Percentiles rank a stretch among this genome's conserved stretches.
Conservation (phyloP, 2,329 filamentous ascomycete genomes). For the Samsoniella hepiali region DNA sequence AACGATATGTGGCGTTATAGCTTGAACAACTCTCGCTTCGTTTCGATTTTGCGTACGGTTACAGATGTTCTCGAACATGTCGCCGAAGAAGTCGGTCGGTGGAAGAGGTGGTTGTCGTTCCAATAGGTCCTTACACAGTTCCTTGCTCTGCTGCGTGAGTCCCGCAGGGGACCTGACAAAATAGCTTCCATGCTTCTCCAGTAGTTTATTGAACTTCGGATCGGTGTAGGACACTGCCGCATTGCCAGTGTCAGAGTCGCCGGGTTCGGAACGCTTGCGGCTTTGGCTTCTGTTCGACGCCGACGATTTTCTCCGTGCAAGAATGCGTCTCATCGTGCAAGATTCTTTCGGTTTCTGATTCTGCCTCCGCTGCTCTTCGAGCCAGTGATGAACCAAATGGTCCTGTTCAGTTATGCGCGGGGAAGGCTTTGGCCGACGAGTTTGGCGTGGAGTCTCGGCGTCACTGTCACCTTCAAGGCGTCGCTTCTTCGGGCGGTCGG, state of each 20-base stretch:
- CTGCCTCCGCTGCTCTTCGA: neutral
- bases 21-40: neutral
- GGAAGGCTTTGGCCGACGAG: neutral
- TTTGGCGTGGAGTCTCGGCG: neutral
- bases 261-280: neutral
- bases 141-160: neutral
- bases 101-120: neutral
- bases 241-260: neutral
- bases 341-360: too few relatives aligned
- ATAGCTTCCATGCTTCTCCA: slow-evolving; percentile 1
- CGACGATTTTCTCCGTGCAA: neutral
- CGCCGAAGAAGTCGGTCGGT: neutral
- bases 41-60: neutral
- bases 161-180: neutral
- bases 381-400: neutral
- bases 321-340: neutral
- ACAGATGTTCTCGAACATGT: neutral
- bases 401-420: neutral
- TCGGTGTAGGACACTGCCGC: neutral
- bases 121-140: neutral
- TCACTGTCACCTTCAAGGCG: neutral
- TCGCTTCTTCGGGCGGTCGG: neutral
- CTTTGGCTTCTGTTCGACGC: neutral
- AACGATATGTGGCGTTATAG: neutral
- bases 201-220: neutral